Evolutionary conservation across 495 filamentous ascomycete genomes (phyloP).

Genomic region (Tuber magnatum): DNA sequence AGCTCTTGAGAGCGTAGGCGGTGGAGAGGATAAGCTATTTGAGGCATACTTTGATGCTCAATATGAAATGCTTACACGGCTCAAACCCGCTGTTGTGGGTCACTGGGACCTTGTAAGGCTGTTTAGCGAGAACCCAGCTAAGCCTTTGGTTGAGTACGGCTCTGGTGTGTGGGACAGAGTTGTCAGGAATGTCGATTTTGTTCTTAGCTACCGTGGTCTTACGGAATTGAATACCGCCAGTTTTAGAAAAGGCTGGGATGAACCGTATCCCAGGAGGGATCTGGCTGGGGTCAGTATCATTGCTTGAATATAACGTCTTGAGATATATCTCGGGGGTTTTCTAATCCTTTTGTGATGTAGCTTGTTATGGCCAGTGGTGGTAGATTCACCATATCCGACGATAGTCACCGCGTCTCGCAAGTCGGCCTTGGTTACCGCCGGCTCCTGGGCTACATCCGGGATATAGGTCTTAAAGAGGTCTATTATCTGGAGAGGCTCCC

Average conservation of each 20-base stretch:
- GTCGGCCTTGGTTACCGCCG: constrained; percentile 60
- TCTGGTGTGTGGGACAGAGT: constrained; percentile 65
- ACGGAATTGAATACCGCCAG: constrained; percentile 82
- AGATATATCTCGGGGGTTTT: constrained; percentile 1
- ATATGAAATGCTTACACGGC: constrained; percentile 64
- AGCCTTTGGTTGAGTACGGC: constrained; percentile 49
- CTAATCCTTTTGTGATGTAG: constrained; percentile 42
- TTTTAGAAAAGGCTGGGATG: constrained; percentile 77
- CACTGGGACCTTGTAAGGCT: constrained; percentile 91
- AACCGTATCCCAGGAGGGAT: constrained; percentile 77
- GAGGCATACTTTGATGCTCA: constrained; percentile 82
- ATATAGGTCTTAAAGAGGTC: constrained; percentile 47
- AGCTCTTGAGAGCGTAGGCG: constrained; percentile 43
- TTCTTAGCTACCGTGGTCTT: constrained; percentile 67
- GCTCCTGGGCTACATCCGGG: constrained; percentile 53
- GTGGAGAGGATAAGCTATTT: constrained; percentile 64
- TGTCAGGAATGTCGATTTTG: constrained; percentile 62
- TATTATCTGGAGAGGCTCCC: constrained; percentile 39
- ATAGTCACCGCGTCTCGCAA: constrained; percentile 79
- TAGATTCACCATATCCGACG: constrained; percentile 78
- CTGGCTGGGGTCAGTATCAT: constrained; percentile 62
- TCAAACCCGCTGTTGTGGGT: constrained; percentile 74
- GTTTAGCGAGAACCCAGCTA: constrained; percentile 59
- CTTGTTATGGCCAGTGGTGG: constrained; percentile 61
- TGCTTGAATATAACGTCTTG: background rate